These are phyloP conservation scores for Elsinoe necatrix DNA, from an alignment of 2,329 filamentous ascomycete species.

Conservation along the genomic window DNA sequence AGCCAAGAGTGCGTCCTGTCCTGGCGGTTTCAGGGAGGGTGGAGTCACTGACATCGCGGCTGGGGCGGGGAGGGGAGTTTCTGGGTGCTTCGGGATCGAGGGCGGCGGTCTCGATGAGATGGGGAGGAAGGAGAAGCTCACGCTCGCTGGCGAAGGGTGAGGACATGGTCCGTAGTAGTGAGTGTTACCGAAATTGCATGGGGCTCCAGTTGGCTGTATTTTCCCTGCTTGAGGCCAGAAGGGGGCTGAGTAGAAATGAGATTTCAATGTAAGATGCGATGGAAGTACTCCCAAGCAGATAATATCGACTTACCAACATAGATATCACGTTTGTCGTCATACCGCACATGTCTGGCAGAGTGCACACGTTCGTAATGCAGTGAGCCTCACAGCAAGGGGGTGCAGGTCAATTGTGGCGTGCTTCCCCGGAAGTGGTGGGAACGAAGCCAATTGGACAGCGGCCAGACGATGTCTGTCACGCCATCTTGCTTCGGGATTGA, in stretches of 20 bases:
- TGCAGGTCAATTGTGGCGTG: neutral
- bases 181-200: neutral
- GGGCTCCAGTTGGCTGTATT: too few species aligned
- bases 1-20: slow-evolving; percentile 51
- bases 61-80: neutral
- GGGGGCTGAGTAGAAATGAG: too few species aligned
- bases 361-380: neutral
- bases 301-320: neutral
- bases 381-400: neutral
- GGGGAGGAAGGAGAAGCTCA: neutral
- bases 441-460: neutral
- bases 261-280: too few species aligned
- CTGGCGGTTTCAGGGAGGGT: slow-evolving; percentile 52
- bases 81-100: neutral
- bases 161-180: neutral
- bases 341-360: neutral
- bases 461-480: neutral
- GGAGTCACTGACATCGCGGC: slow-evolving; percentile 44
- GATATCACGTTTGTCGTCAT: neutral
- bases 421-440: neutral
- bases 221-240: too few species aligned
- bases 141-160: neutral
- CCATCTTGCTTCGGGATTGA: neutral
- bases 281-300: too few species aligned
- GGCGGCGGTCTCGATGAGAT: neutral